A percentile compares a stretch with the other conserved stretches of the same genome.
Conservation (phyloP, 2,329 filamentous ascomycete genomes). For the Zalaria sp. region DNA sequence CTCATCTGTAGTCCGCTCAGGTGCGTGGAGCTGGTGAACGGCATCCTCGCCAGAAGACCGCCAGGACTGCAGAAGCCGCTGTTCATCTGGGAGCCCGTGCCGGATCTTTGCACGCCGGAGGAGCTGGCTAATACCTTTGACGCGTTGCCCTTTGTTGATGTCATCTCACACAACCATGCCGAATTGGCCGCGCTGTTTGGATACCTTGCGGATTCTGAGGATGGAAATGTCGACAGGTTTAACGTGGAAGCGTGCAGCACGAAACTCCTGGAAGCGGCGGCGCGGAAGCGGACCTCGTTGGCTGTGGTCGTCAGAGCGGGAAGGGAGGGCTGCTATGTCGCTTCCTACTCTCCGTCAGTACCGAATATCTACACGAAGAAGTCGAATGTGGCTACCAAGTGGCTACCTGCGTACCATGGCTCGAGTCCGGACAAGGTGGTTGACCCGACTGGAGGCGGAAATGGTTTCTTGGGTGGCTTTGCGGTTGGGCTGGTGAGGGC, state of each 20-base stretch:
- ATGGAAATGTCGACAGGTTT: slow-evolving; percentile 21
- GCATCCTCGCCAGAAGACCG: slow-evolving; percentile 47
- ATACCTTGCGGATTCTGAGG: slow-evolving; percentile 22
- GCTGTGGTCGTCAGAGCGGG: slow-evolving; percentile 58
- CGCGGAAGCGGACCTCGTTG: slow-evolving; percentile 22
- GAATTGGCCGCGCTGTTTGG: slow-evolving; percentile 84
- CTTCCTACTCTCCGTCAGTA: slow-evolving; percentile 3
- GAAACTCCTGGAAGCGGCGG: slow-evolving; percentile 14
- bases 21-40: slow-evolving; percentile 60
- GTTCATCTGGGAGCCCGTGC: slow-evolving; percentile 92
- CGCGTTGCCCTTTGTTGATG: slow-evolving; percentile 40
- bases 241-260: slow-evolving; percentile 25
- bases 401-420: slow-evolving; percentile 66
- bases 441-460: slow-evolving; percentile 92
- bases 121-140: slow-evolving; percentile 39
- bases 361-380: slow-evolving; percentile 8
- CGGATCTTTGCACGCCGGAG: slow-evolving; percentile 66
- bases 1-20: slow-evolving; percentile 70
- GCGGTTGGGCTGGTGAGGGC: slow-evolving; percentile 42
- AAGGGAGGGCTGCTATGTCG: slow-evolving; percentile 52
- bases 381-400: slow-evolving; percentile 31
- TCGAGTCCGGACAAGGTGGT: slow-evolving; percentile 42
- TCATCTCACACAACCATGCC: slow-evolving; percentile 68
- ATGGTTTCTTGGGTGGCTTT: slow-evolving; percentile 63
- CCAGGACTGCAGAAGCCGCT: slow-evolving; percentile 36